Conservation (phyloP, 495 filamentous ascomycete species). For the Trichoderma erinaceum region DNA sequence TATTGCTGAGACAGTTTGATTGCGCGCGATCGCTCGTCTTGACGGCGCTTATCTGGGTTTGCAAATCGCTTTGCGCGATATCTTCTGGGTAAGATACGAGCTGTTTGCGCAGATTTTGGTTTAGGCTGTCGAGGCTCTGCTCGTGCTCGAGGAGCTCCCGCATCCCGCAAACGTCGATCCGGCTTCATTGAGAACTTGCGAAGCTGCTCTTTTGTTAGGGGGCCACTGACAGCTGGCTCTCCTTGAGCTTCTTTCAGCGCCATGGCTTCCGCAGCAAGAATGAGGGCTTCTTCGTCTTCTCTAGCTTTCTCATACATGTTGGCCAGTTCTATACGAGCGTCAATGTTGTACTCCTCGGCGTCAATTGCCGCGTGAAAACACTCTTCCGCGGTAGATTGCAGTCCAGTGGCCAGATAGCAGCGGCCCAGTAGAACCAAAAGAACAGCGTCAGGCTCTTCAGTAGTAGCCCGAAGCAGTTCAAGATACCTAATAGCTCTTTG, state of each 20-base stretch:
- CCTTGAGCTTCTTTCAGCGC: constrained; percentile 41
- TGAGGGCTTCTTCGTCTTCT: constrained; percentile 64
- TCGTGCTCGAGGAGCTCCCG: neutral
- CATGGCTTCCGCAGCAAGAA: constrained; percentile 67
- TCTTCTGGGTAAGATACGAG: constrained; percentile 8
- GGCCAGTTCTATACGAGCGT: constrained; percentile 64
- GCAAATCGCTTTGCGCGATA: constrained; percentile 16
- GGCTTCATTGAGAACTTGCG: neutral
- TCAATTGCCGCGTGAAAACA: constrained; percentile 67
- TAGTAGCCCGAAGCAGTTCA: constrained; percentile 52
- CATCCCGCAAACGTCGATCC: neutral
- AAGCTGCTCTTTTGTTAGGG: constrained; percentile 35
- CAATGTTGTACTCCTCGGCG: constrained; percentile 58
- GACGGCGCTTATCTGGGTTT: neutral
- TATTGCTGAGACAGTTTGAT: constrained; percentile 55
- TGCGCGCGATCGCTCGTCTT: constrained; percentile 36
- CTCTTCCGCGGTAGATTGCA: constrained; percentile 62
- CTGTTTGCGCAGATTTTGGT: neutral
- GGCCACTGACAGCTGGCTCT: constrained; percentile 19
- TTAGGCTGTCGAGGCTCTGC: neutral
- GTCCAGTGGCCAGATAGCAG: constrained; percentile 60
- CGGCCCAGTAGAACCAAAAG: constrained; percentile 65
- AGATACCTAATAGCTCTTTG: constrained; percentile 71
- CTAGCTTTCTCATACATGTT: constrained; percentile 70
- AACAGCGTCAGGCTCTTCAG: constrained; percentile 53